These are phyloP conservation scores for Tetrahymena thermophila DNA, from an alignment of 73 alveolate genomes.

Conservation along the genomic window DNA sequence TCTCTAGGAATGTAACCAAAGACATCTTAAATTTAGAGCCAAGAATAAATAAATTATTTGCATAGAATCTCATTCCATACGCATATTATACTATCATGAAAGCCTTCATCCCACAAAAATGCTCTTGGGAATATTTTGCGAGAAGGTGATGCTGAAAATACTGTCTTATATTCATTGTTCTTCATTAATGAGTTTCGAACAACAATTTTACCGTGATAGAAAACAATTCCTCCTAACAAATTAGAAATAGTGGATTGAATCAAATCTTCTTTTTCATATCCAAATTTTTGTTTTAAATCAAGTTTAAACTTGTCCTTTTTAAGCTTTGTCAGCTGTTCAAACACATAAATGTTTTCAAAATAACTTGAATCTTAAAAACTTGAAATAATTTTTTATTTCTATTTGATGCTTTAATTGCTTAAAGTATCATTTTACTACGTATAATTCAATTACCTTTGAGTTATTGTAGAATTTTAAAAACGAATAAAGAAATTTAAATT, in stretches of 20 bases:
- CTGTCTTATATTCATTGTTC: conserved; percentile 13
- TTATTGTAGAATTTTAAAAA: not conserved
- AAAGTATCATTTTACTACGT: not conserved
- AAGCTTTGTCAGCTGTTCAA: not conserved
- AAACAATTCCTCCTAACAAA: conserved; percentile 84
- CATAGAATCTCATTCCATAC: conserved; percentile 84
- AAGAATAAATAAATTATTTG: conserved; percentile 72
- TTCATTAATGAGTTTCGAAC: conserved; percentile 34
- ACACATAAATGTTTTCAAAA: not conserved
- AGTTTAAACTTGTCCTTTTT: not conserved
- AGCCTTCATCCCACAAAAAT: conserved; percentile 99
- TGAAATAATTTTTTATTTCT: not conserved
- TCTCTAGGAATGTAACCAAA: conserved; percentile 98
- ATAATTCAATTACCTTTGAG: not conserved
- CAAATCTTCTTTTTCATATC: not conserved
- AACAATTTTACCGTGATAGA: conserved; percentile 66
- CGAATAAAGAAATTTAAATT: not conserved
- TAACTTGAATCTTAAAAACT: not conserved
- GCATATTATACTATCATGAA: conserved; percentile 81
- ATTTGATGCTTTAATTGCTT: not conserved
- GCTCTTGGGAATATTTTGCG: conserved; percentile 92
- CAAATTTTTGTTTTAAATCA: not conserved
- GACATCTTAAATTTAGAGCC: conserved; percentile 86
- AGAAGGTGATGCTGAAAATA: conserved; percentile 91
- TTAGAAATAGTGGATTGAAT: conserved; percentile 8